Percentiles rank a stretch among this genome's conserved stretches.
These are phyloP conservation scores for Limonium bicolor DNA, from an alignment of 148 eudicot genomes.

Conservation along the genomic window DNA sequence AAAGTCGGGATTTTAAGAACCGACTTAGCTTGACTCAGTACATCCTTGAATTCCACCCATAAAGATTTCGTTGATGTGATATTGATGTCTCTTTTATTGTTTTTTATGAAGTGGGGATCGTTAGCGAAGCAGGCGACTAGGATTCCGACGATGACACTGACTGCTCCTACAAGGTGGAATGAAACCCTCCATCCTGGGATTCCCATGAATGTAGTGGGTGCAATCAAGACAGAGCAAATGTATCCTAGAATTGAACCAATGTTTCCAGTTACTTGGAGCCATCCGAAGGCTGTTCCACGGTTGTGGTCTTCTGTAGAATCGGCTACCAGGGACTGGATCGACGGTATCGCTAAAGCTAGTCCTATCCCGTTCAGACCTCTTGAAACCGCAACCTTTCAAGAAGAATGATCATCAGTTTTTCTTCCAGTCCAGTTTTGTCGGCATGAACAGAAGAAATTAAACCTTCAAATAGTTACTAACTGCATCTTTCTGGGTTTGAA, in stretches of 20 bases:
- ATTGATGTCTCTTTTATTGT: constrained; percentile 8
- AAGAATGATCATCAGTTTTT: too few relatives aligned
- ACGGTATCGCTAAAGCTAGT: constrained; percentile 68
- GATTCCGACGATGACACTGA: constrained; percentile 59
- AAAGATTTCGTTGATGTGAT: constrained; percentile 16
- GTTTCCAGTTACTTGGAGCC: constrained; percentile 46
- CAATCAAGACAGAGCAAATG: constrained; percentile 35
- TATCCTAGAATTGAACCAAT: constrained; percentile 63
- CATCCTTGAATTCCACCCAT: constrained; percentile 25
- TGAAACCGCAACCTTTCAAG: constrained; percentile 77
- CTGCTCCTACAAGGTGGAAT: constrained; percentile 58
- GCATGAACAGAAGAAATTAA: too few relatives aligned
- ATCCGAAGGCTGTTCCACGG: constrained; percentile 76
- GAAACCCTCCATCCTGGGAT: constrained; percentile 77
- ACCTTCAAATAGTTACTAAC: too few relatives aligned
- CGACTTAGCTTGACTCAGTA: constrained; percentile 39
- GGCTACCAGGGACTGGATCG: constrained; percentile 66
- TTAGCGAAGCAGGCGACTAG: constrained; percentile 53
- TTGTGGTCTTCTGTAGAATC: constrained; percentile 73
- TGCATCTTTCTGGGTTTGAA: too few relatives aligned
- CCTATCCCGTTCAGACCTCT: constrained; percentile 79
- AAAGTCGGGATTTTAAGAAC: constrained; percentile 54
- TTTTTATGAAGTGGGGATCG: constrained; percentile 41
- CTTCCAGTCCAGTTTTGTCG: too few relatives aligned
- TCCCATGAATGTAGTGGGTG: constrained; percentile 48